Evolutionary conservation across 2,329 filamentous ascomycete species (phyloP).

Genomic region (Mycosphaerella sp.): DNA sequence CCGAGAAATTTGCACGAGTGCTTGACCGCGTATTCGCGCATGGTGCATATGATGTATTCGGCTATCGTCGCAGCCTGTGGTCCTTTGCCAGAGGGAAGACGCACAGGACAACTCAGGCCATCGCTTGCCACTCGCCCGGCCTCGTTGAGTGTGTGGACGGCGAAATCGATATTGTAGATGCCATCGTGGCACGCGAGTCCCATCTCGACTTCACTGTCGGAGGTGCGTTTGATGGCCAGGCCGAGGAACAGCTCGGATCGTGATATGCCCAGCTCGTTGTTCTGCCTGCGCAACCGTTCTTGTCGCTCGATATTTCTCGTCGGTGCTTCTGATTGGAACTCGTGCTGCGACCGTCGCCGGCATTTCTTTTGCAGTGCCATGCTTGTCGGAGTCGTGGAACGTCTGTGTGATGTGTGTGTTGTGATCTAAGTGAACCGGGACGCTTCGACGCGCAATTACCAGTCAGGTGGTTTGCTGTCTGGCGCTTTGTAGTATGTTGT

Average conservation of each 20-base stretch:
- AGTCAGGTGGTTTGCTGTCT: not conserved
- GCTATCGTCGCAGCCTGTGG: constrained; percentile 13
- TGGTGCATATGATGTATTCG: constrained; percentile 53
- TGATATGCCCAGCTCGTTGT: constrained; percentile 20
- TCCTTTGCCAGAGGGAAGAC: constrained; percentile 8
- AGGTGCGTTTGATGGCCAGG: constrained; percentile 51
- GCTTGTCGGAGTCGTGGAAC: not conserved
- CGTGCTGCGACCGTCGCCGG: constrained; percentile 6
- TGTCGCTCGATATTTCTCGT: constrained; percentile 20
- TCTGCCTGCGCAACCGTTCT: constrained; percentile 11
- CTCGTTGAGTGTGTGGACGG: constrained; percentile 51
- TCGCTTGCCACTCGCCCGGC: constrained; percentile 9
- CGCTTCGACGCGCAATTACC: too few relatives aligned
- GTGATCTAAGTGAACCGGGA: not conserved
- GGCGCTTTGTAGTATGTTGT: not conserved
- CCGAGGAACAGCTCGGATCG: constrained; percentile 50
- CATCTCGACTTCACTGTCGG: constrained; percentile 46
- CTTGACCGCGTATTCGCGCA: constrained; percentile 56
- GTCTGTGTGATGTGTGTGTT: not conserved
- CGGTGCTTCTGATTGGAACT: constrained; percentile 15
- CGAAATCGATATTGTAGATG: constrained; percentile 68
- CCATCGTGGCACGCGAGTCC: constrained; percentile 67
- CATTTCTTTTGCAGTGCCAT: not conserved
- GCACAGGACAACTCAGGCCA: constrained; percentile 3
- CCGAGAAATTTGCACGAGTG: constrained; percentile 71